phyloP scores from a whole-genome alignment of 345 rosid species.

The Pseudoturritis turrita region DNA sequence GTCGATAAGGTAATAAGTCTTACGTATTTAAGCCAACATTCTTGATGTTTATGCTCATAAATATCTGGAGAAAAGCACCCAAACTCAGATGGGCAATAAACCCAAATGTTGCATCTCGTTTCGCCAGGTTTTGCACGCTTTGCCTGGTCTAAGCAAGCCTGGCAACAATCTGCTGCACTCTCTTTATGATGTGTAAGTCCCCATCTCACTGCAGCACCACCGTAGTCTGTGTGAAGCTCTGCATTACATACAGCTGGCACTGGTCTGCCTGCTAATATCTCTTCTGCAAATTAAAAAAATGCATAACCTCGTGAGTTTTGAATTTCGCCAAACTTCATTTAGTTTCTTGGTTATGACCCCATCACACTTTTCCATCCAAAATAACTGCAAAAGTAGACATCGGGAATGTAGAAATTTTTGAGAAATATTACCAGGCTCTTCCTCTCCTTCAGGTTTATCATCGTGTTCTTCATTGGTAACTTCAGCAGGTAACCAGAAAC shows the following conservation, averaged over 20 bases:
- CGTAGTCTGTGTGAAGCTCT: conserved; percentile 91
- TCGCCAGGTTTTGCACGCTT: conserved; percentile 71
- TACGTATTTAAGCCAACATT: conserved; percentile 97
- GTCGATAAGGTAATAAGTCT: conserved; percentile 21
- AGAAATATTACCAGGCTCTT: conserved; percentile 57
- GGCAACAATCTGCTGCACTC: conserved; percentile 99
- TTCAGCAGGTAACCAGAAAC: conserved; percentile 84
- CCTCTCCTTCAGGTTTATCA: conserved; percentile 84
- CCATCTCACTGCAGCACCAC: conserved; percentile 92
- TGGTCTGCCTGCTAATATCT: conserved; percentile 84
- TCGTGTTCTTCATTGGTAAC: conserved; percentile 61
- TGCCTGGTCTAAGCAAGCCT: conserved; percentile 93
- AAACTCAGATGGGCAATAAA: conserved; percentile 79
- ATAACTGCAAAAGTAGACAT: background rate
- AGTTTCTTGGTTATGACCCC: background rate
- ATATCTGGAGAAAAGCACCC: conserved; percentile 94
- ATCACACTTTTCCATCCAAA: background rate
- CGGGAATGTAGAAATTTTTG: background rate
- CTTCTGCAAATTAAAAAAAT: conserved; percentile 42
- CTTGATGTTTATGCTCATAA: conserved; percentile 75
- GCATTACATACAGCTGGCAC: conserved; percentile 69
- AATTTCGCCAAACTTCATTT: background rate
- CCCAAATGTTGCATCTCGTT: conserved; percentile 93
- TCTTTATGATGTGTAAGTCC: conserved; percentile 93
- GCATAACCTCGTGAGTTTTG: conserved; percentile 7